Percentiles rank a stretch among this genome's conserved stretches.
Evolutionary conservation across 164 flowering plant species (phyloP).

Genomic region (Chloranthus sessilifolius): DNA sequence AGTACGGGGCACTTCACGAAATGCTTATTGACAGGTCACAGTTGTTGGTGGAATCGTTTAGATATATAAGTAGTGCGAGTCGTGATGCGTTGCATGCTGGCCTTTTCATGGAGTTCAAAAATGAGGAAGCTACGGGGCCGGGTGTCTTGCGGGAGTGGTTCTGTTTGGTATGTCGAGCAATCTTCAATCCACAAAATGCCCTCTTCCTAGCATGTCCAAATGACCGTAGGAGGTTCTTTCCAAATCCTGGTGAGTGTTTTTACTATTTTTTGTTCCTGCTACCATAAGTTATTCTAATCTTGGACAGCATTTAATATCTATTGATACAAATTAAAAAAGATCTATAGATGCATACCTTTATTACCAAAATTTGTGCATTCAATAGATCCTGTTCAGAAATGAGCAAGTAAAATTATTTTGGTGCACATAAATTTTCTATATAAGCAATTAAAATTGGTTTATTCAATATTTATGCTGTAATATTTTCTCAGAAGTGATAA

Average conservation of each 20-base stretch:
- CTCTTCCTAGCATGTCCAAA: conserved; percentile 72
- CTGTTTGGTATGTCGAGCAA: conserved; percentile 61
- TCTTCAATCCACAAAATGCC: conserved; percentile 67
- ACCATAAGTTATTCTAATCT: no score
- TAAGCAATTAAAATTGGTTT: no score
- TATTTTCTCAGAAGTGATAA: no score
- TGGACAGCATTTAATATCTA: no score
- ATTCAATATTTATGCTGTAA: no score
- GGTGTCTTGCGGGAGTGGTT: conserved; percentile 94
- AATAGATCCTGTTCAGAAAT: no score
- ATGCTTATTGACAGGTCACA: conserved; percentile 84
- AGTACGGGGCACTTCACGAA: conserved; percentile 67
- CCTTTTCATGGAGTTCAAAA: conserved; percentile 78
- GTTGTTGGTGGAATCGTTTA: conserved; percentile 66
- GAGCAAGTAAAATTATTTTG: no score
- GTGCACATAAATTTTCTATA: no score
- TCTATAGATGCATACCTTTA: no score
- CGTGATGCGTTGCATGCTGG: conserved; percentile 44
- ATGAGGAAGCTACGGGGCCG: conserved; percentile 94
- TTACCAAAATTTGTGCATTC: no score
- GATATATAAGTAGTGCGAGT: conserved; percentile 50
- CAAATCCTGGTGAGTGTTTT: conserved; percentile 84
- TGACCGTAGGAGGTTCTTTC: conserved; percentile 79
- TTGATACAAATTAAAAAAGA: no score
- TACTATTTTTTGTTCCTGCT: no score